Percentiles rank a stretch among this genome's conserved stretches.
Conservation (phyloP, 306 rosid genomes). For the Chamaecrista fasciculata region DNA sequence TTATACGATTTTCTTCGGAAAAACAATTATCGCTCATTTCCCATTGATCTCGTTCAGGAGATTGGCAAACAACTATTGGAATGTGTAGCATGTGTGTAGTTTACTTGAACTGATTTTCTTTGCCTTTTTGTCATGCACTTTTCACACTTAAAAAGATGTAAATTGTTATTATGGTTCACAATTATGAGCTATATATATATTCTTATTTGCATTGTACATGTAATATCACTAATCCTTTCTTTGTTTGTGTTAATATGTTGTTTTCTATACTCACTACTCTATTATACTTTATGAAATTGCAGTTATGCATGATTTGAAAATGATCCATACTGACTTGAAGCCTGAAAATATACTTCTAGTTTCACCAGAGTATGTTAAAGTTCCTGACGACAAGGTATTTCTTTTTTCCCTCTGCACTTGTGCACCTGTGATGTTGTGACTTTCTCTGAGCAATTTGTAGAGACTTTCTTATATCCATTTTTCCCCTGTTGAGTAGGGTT, state of each 20-base stretch:
- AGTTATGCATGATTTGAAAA: constrained; percentile 83
- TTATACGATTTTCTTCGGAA: constrained; percentile 99
- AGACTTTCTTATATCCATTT: background rate
- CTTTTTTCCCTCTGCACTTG: background rate
- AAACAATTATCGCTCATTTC: constrained; percentile 99
- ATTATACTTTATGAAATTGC: constrained; percentile 23
- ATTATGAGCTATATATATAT: background rate
- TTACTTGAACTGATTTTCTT: constrained; percentile 47
- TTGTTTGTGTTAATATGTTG: background rate
- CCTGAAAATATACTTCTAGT: constrained; percentile 81
- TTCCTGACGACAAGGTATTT: constrained; percentile 63
- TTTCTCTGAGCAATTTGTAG: background rate
- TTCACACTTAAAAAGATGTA: constrained; percentile 33
- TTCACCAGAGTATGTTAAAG: constrained; percentile 62
- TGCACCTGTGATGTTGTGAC: background rate
- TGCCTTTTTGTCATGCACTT: constrained; percentile 6
- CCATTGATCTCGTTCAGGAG: constrained; percentile 99
- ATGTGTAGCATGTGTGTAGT: constrained; percentile 99
- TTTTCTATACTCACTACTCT: background rate
- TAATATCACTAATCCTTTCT: background rate
- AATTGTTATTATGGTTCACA: background rate
- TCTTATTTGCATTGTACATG: background rate
- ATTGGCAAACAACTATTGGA: constrained; percentile 99
- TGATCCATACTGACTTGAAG: constrained; percentile 90
- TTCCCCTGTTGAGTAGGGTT: constrained; percentile 40